Evolutionary conservation across 495 filamentous ascomycete genomes (phyloP).

Genomic region (Podospora appendiculata): DNA sequence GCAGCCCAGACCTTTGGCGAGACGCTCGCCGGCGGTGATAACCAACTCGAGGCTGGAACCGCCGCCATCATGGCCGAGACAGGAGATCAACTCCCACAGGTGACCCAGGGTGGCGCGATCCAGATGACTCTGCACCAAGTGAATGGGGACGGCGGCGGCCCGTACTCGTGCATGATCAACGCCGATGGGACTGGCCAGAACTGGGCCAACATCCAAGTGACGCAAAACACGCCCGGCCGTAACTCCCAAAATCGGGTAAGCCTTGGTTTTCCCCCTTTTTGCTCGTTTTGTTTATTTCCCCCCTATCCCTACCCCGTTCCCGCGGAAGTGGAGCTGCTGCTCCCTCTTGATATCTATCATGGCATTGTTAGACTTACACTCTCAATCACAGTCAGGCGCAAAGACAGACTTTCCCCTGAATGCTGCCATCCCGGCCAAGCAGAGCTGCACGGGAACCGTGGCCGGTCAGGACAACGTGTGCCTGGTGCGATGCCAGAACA

Average conservation of each 20-base stretch:
- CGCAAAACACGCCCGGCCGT: constrained; percentile 25
- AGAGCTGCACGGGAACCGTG: constrained; percentile 44
- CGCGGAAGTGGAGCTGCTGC: too few relatives aligned
- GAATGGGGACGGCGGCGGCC: constrained; percentile 42
- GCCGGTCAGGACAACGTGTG: constrained; percentile 45
- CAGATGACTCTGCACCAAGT: constrained; percentile 47
- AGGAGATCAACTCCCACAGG: constrained; percentile 37
- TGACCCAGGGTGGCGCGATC: constrained; percentile 38
- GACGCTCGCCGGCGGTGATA: constrained; percentile 34
- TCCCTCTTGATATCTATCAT: too few relatives aligned
- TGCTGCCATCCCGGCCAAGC: constrained; percentile 37
- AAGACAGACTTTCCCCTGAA: constrained; percentile 36
- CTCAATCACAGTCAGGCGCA: constrained; percentile 15
- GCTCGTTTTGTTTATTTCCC: not conserved
- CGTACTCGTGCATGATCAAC: constrained; percentile 43
- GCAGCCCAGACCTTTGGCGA: constrained; percentile 37
- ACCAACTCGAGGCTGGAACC: constrained; percentile 41
- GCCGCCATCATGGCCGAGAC: constrained; percentile 37
- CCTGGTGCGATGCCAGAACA: constrained; percentile 46
- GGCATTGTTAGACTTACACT: not conserved
- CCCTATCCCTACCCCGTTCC: not conserved
- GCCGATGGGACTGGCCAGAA: constrained; percentile 34
- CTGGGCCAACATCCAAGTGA: constrained; percentile 34
- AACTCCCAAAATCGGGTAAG: constrained; percentile 27
- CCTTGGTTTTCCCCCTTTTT: not conserved